phyloP scores from a whole-genome alignment of 192 early-diverging fungal genomes.

The Lobosporangium transversale region DNA sequence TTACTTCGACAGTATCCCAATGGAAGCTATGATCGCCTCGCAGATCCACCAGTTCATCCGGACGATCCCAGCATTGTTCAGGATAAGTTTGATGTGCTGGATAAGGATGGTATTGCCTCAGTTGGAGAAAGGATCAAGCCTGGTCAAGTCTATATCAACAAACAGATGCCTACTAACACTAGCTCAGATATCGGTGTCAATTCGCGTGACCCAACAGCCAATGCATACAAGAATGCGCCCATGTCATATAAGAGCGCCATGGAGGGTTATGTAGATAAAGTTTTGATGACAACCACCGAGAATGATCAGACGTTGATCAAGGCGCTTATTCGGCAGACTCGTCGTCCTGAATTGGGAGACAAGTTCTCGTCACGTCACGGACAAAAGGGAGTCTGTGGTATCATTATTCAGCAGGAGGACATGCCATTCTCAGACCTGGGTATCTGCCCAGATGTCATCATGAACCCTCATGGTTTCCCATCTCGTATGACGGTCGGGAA shows the following conservation, averaged over 20 bases:
- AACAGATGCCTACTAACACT: conserved; percentile 86
- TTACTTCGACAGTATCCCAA: conserved; percentile 92
- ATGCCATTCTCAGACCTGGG: conserved; percentile 96
- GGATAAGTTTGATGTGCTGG: conserved; percentile 75
- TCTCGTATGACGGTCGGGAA: conserved; percentile 99
- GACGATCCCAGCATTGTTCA: conserved; percentile 50
- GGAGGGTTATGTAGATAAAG: conserved; percentile 91
- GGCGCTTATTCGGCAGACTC: conserved; percentile 88
- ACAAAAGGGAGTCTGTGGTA: conserved; percentile 96
- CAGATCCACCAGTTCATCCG: conserved; percentile 63
- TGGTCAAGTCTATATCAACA: conserved; percentile 82
- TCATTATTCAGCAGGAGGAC: conserved; percentile 97
- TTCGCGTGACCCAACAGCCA: conserved; percentile 56
- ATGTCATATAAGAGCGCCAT: conserved; percentile 91
- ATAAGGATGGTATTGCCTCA: conserved; percentile 90
- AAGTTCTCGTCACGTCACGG: conserved; percentile 99
- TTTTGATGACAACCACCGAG: conserved; percentile 91
- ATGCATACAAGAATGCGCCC: conserved; percentile 75
- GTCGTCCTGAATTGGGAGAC: conserved; percentile 95
- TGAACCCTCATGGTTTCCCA: conserved; percentile 99
- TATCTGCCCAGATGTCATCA: conserved; percentile 95
- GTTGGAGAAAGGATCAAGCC: conserved; percentile 83
- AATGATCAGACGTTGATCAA: conserved; percentile 93
- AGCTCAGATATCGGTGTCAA: conserved; percentile 64
- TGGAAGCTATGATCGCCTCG: conserved; percentile 82